These are phyloP conservation scores for Macrotyloma uniflorum DNA, from an alignment of 306 rosid species.

Conservation along the genomic window DNA sequence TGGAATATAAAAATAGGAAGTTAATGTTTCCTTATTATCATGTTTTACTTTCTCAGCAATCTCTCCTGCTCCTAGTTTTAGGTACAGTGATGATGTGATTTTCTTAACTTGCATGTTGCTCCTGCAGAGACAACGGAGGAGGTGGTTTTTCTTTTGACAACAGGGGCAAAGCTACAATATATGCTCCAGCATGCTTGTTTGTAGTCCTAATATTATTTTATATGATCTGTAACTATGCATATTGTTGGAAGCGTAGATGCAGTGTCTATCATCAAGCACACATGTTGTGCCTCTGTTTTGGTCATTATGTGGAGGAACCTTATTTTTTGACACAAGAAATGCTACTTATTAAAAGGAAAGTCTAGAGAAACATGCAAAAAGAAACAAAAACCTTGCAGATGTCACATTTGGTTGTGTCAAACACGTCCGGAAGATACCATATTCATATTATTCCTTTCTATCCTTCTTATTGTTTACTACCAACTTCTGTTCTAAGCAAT, in stretches of 20 bases:
- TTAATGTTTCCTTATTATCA: neutral
- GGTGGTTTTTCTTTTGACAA: slow-evolving; percentile 74
- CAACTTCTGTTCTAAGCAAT: neutral
- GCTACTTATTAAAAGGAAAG: neutral
- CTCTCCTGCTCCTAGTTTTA: slow-evolving; percentile 17
- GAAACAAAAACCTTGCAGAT: slow-evolving; percentile 19
- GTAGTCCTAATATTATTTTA: slow-evolving; percentile 33
- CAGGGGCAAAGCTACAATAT: neutral
- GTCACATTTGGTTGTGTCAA: neutral
- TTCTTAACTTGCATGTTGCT: slow-evolving; percentile 23
- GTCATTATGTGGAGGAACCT: slow-evolving; percentile 26
- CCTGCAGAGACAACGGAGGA: slow-evolving; percentile 63
- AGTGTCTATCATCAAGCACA: neutral
- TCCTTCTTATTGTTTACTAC: neutral
- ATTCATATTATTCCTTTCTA: neutral
- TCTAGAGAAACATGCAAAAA: slow-evolving; percentile 19
- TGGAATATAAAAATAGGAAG: neutral
- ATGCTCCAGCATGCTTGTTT: slow-evolving; percentile 12
- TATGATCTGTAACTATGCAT: slow-evolving; percentile 1
- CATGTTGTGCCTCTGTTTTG: neutral
- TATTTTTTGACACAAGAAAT: slow-evolving; percentile 29
- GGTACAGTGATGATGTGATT: slow-evolving; percentile 19
- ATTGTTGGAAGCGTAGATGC: slow-evolving; percentile 2
- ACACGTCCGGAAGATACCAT: neutral
- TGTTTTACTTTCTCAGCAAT: slow-evolving; percentile 32